Conservation (phyloP, 2,329 filamentous ascomycete genomes). For the Hypoxylon rubiginosum region DNA sequence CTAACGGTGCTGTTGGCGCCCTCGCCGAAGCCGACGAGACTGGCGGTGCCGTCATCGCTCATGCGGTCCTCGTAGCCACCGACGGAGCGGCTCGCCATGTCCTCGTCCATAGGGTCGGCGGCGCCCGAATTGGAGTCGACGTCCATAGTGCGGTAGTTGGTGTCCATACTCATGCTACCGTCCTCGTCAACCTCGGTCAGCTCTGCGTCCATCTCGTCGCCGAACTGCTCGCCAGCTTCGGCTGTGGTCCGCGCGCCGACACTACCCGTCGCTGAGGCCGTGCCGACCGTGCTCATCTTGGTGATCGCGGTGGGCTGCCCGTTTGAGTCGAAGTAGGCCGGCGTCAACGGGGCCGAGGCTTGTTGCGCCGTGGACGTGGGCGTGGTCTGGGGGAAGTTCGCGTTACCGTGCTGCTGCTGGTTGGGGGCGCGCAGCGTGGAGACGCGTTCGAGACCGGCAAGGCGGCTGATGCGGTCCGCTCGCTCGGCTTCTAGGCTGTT, state of each 20-base stretch:
- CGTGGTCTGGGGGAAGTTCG: constrained; percentile 64
- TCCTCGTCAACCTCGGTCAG: constrained; percentile 71
- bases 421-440: constrained; percentile 75
- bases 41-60: constrained; percentile 87
- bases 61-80: constrained; percentile 76
- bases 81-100: constrained; percentile 61
- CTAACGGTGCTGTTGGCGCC: constrained; percentile 88
- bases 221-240: constrained; percentile 67
- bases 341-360: constrained; percentile 59
- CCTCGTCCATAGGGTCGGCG: constrained; percentile 55
- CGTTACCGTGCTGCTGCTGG: constrained; percentile 51
- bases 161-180: constrained; percentile 79
- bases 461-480: constrained; percentile 93
- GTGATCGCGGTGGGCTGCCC: constrained; percentile 76
- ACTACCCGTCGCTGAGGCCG: constrained; percentile 87
- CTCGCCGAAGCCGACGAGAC: constrained; percentile 91
- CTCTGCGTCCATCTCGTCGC: constrained; percentile 59
- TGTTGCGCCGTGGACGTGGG: constrained; percentile 63
- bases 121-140: constrained; percentile 59
- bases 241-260: constrained; percentile 70
- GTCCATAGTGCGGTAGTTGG: constrained; percentile 70
- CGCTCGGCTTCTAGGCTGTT: constrained; percentile 90
- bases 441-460: constrained; percentile 91
- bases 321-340: constrained; percentile 85
- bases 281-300: constrained; percentile 91